Conservation (phyloP, 2,329 filamentous ascomycete species). For the Trichophyton mentagrophytes region DNA sequence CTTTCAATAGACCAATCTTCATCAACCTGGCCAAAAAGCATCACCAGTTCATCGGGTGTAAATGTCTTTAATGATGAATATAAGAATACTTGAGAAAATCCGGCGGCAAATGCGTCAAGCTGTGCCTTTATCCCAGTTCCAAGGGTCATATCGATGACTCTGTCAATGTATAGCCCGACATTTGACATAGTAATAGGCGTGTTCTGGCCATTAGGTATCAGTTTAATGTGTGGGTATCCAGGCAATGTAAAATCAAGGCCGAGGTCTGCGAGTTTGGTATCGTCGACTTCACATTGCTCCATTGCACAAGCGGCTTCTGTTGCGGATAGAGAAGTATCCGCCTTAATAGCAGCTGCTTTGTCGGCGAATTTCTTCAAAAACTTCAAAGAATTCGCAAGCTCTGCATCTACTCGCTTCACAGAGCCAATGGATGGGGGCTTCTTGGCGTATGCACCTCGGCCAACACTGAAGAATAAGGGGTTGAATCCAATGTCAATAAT, state of each 20-base stretch:
- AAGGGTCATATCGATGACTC: conserved; percentile 81
- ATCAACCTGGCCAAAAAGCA: conserved; percentile 80
- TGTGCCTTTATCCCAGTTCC: conserved; percentile 79
- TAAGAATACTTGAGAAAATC: conserved; percentile 92
- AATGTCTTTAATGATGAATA: conserved; percentile 87
- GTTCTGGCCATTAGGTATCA: conserved; percentile 62
- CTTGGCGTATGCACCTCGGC: conserved; percentile 47
- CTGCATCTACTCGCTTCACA: conserved; percentile 76
- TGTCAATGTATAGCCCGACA: conserved; percentile 76
- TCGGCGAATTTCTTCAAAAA: conserved; percentile 75
- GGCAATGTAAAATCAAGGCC: conserved; percentile 90
- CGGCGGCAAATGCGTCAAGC: conserved; percentile 76
- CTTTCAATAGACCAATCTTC: conserved; percentile 98
- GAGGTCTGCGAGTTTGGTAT: conserved; percentile 69
- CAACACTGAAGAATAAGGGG: conserved; percentile 91
- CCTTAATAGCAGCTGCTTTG: conserved; percentile 70
- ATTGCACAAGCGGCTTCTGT: conserved; percentile 60
- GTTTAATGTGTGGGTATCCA: conserved; percentile 75
- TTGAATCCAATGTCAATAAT: conserved; percentile 98
- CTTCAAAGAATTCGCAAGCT: conserved; percentile 72
- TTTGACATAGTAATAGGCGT: conserved; percentile 76
- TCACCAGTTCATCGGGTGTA: conserved; percentile 87
- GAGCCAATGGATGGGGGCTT: conserved; percentile 78
- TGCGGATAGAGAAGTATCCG: conserved; percentile 51
- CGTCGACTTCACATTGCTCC: conserved; percentile 59